Evolutionary conservation across 495 filamentous ascomycete genomes (phyloP).

Genomic region (Choiromyces venosus): DNA sequence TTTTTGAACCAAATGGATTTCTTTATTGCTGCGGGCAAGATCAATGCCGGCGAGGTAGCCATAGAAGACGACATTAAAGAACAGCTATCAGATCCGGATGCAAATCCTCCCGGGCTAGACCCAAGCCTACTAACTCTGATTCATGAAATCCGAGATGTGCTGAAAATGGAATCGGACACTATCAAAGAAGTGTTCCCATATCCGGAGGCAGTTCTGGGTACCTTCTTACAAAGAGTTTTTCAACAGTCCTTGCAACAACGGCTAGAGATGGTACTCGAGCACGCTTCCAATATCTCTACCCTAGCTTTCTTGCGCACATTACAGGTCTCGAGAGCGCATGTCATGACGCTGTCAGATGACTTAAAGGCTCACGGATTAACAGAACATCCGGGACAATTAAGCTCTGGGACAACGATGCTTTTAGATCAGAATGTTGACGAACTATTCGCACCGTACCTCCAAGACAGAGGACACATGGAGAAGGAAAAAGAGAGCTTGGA

Average conservation of each 20-base stretch:
- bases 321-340: slow-evolving; percentile 81
- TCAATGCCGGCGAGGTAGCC: slow-evolving; percentile 50
- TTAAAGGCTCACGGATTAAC: slow-evolving; percentile 91
- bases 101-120: slow-evolving; percentile 86
- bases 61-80: slow-evolving; percentile 55
- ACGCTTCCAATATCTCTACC: slow-evolving; percentile 81
- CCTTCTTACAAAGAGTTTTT: slow-evolving; percentile 91
- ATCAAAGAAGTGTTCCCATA: slow-evolving; percentile 94
- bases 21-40: slow-evolving; percentile 94
- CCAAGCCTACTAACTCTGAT: slow-evolving; percentile 83
- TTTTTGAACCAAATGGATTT: slow-evolving; percentile 99
- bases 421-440: slow-evolving; percentile 97
- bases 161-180: slow-evolving; percentile 92
- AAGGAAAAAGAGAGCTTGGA: slow-evolving; percentile 83
- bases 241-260: slow-evolving; percentile 96
- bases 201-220: slow-evolving; percentile 83
- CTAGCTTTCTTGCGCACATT: slow-evolving; percentile 86
- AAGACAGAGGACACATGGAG: slow-evolving; percentile 92
- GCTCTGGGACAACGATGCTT: slow-evolving; percentile 73
- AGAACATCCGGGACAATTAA: slow-evolving; percentile 86
- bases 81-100: slow-evolving; percentile 85
- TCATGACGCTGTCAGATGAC: slow-evolving; percentile 80
- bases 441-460: slow-evolving; percentile 93
- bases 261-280: slow-evolving; percentile 92
- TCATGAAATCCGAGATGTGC: slow-evolving; percentile 87